Percentiles rank a stretch among this genome's conserved stretches.
Conservation (phyloP, 768 basidiomycete genomes). For the Myochromella boudieri region DNA sequence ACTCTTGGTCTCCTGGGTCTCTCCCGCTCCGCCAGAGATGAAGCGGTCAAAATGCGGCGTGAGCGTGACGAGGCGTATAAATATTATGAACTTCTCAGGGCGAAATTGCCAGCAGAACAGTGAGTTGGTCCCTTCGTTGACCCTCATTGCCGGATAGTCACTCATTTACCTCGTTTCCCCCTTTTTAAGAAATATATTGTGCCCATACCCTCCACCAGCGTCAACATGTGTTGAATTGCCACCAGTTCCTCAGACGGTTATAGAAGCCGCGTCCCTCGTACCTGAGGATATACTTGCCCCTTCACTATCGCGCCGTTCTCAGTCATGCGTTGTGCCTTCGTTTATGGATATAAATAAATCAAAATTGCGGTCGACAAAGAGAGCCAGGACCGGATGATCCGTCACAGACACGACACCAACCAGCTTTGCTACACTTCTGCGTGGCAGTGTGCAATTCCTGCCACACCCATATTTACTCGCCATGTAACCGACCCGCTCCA, state of each 20-base stretch:
- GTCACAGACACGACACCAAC: not conserved
- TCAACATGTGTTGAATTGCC: constrained; percentile 6
- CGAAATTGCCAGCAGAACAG: constrained; percentile 12
- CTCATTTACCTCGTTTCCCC: constrained; percentile 3
- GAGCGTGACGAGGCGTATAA: constrained; percentile 38
- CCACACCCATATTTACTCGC: too few species aligned
- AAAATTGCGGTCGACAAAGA: constrained; percentile 7
- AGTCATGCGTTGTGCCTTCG: not conserved
- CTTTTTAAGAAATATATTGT: not conserved
- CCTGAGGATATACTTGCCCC: constrained; percentile 1
- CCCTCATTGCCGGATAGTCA: not conserved
- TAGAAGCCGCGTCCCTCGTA: constrained; percentile 1
- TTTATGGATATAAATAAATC: not conserved
- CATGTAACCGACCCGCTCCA: too few species aligned
- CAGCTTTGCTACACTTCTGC: too few species aligned
- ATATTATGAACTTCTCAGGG: constrained; percentile 23
- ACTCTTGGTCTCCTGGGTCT: constrained; percentile 46
- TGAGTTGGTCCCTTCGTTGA: constrained; percentile 3
- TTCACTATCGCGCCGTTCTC: constrained; percentile 6
- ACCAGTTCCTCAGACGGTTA: constrained; percentile 2
- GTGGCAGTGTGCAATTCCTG: too few species aligned
- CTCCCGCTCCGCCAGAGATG: constrained; percentile 39
- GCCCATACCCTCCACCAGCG: constrained; percentile 4
- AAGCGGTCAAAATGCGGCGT: constrained; percentile 35
- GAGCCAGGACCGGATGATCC: constrained; percentile 4